Conservation (phyloP, 768 basidiomycete genomes). For the Megacollybia marginata region DNA sequence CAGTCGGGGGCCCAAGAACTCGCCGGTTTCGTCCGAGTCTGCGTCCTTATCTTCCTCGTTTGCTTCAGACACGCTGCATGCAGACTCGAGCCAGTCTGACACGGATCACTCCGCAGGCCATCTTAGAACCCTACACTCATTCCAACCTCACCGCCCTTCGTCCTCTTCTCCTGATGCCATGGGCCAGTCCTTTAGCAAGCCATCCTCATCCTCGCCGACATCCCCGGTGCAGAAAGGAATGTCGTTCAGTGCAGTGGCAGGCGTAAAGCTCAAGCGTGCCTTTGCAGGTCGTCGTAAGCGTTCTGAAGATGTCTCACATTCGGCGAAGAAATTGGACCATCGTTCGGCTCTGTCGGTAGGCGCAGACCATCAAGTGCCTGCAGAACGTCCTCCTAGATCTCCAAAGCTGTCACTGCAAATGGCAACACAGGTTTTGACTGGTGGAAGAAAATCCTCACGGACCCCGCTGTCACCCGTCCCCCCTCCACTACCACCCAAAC, state of each 20-base stretch:
- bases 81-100: conserved; percentile 32
- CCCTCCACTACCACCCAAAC: conserved; percentile 33
- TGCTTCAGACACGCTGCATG: conserved; percentile 32
- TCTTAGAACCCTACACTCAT: conserved; percentile 13
- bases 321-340: conserved; percentile 13
- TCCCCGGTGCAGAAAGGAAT: conserved; percentile 24
- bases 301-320: conserved; percentile 35
- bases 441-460: conserved; percentile 20
- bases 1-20: conserved; percentile 13
- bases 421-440: conserved; percentile 40
- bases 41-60: conserved; percentile 38
- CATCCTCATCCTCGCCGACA: conserved; percentile 11
- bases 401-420: conserved; percentile 31
- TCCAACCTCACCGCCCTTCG: conserved; percentile 19
- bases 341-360: conserved; percentile 1
- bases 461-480: conserved; percentile 25
- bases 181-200: conserved; percentile 30
- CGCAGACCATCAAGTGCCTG: background rate
- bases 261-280: conserved; percentile 49
- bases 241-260: conserved; percentile 33
- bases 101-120: conserved; percentile 33
- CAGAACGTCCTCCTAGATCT: conserved; percentile 17
- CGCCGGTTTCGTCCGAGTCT: conserved; percentile 30
- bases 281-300: conserved; percentile 52
- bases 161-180: conserved; percentile 24